These are phyloP conservation scores for Boletus putidus DNA, from an alignment of 1,284 basidiomycete species.

Conservation along the genomic window DNA sequence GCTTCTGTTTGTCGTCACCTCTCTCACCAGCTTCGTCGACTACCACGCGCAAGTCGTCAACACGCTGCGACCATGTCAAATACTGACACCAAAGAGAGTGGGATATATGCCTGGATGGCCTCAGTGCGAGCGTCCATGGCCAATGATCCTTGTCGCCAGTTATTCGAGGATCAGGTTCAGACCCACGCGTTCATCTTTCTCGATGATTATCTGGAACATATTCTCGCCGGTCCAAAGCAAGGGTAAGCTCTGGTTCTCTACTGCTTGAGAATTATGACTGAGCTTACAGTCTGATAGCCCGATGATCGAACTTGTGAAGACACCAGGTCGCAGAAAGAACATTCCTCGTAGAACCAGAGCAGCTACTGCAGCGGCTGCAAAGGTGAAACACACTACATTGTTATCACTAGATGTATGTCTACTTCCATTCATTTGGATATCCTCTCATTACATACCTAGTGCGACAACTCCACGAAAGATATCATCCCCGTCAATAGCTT, in stretches of 20 bases:
- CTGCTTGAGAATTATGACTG: background rate
- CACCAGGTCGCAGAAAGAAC: slow-evolving; percentile 69
- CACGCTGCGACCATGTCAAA: slow-evolving; percentile 16
- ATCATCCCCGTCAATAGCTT: slow-evolving; percentile 50
- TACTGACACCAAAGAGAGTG: slow-evolving; percentile 21
- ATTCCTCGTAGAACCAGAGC: slow-evolving; percentile 51
- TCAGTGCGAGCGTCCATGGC: slow-evolving; percentile 65
- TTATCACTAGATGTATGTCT: slow-evolving; percentile 50
- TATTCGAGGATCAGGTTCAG: slow-evolving; percentile 71
- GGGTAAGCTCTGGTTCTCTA: slow-evolving; percentile 45
- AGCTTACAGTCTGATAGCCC: slow-evolving; percentile 44
- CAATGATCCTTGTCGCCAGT: slow-evolving; percentile 65
- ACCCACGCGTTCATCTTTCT: slow-evolving; percentile 74
- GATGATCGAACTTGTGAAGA: slow-evolving; percentile 80
- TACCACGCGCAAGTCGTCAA: background rate
- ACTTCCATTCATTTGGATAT: background rate
- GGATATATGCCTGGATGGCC: slow-evolving; percentile 63
- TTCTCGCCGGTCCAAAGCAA: slow-evolving; percentile 61
- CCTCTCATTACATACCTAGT: slow-evolving; percentile 31
- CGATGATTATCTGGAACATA: slow-evolving; percentile 72
- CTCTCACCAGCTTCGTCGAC: slow-evolving; percentile 1
- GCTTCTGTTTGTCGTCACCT: slow-evolving; percentile 14
- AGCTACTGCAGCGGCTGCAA: slow-evolving; percentile 44
- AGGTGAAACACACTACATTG: slow-evolving; percentile 43
- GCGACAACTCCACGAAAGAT: slow-evolving; percentile 40